Conservation (phyloP, 148 eudicot genomes). For the Silene latifolia region DNA sequence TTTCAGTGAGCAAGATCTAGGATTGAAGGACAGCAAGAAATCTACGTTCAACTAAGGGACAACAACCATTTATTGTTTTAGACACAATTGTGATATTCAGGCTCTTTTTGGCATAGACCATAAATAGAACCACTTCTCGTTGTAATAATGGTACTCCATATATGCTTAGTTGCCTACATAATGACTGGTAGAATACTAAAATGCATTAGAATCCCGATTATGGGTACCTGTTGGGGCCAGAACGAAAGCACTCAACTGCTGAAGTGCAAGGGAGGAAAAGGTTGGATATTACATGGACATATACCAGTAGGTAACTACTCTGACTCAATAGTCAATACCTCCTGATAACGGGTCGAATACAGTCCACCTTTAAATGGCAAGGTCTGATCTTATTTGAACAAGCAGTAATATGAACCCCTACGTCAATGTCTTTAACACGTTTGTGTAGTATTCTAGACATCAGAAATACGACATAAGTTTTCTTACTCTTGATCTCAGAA, state of each 20-base stretch:
- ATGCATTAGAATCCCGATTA: not conserved
- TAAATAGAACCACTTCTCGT: too few species aligned
- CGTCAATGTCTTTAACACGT: not conserved
- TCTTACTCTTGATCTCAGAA: conserved; percentile 69
- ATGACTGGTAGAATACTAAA: not conserved
- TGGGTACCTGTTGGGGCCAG: not conserved
- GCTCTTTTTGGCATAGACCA: too few species aligned
- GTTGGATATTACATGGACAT: not conserved
- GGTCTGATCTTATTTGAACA: not conserved
- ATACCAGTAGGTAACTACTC: too few species aligned
- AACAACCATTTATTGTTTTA: not conserved
- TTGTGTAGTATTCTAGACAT: not conserved
- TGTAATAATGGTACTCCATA: too few species aligned
- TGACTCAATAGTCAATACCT: too few species aligned
- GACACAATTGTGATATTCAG: not conserved
- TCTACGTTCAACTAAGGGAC: not conserved
- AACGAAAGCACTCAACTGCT: not conserved
- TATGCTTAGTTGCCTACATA: not conserved
- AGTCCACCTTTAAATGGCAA: not conserved
- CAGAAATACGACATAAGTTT: not conserved
- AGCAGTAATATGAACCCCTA: not conserved
- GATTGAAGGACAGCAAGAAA: not conserved
- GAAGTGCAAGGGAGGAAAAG: not conserved
- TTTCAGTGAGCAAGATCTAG: too few species aligned
- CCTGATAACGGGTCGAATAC: not conserved